A percentile compares a stretch with the other conserved stretches of the same genome.
Conservation (phyloP, 306 rosid species). For the Spatholobus suberectus region DNA sequence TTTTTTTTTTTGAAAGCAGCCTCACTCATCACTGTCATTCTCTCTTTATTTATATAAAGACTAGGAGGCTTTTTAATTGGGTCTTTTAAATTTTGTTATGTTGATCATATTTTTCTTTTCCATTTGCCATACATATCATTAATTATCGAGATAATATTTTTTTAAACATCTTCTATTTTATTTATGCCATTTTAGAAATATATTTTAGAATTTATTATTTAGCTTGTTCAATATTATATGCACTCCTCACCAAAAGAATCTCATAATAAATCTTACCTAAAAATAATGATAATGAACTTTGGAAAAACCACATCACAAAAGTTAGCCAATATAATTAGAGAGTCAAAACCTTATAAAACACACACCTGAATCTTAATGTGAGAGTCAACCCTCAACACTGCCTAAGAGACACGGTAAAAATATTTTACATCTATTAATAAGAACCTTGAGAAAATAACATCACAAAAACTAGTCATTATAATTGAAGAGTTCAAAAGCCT, state of each 20-base stretch:
- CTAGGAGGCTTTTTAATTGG: background rate
- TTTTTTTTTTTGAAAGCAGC: too few species aligned
- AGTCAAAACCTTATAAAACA: background rate
- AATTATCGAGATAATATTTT: background rate
- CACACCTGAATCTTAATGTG: background rate
- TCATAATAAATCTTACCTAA: constrained; percentile 5
- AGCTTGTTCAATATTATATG: background rate
- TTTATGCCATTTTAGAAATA: constrained; percentile 10
- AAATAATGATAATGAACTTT: background rate
- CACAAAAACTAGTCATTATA: background rate
- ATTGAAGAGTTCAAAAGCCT: too few species aligned
- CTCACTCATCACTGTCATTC: constrained; percentile 37
- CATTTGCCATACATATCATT: background rate
- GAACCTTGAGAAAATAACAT: background rate
- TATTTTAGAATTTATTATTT: constrained; percentile 7
- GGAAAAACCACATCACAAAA: background rate
- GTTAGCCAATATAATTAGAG: background rate
- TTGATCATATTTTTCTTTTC: background rate
- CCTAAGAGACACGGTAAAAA: background rate
- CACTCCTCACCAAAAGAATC: background rate
- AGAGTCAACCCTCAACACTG: background rate
- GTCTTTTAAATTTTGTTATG: background rate
- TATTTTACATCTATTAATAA: background rate
- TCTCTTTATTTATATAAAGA: constrained; percentile 31
- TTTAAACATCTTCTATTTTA: background rate